Percentiles rank a stretch among this genome's conserved stretches.
These are phyloP conservation scores for Wickerhamomyces hampshirensis DNA, from an alignment of 805 yeast genomes.

Conservation along the genomic window DNA sequence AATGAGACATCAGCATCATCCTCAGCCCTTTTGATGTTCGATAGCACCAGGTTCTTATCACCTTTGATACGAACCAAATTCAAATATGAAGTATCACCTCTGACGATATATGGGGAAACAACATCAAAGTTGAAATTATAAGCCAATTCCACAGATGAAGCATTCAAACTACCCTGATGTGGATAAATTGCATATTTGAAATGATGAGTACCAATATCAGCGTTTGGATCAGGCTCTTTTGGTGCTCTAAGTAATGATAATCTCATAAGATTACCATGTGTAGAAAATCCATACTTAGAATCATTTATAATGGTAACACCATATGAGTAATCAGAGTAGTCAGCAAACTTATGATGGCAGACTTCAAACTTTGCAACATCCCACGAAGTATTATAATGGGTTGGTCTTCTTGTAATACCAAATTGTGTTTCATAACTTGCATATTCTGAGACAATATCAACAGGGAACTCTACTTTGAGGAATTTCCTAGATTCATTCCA, in stretches of 20 bases:
- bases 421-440: constrained; percentile 94
- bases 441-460: constrained; percentile 64
- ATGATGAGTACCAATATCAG: constrained; percentile 86
- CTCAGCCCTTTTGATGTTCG: constrained; percentile 83
- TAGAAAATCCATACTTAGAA: constrained; percentile 86
- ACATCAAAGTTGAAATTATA: constrained; percentile 68
- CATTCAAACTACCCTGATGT: constrained; percentile 62
- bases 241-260: constrained; percentile 85
- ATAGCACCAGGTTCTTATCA: constrained; percentile 54
- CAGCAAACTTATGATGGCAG: constrained; percentile 91
- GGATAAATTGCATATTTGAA: constrained; percentile 85
- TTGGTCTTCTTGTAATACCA: constrained; percentile 87
- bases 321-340: constrained; percentile 77
- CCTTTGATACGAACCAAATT: constrained; percentile 37
- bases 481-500: constrained; percentile 91
- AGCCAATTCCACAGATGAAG: constrained; percentile 67
- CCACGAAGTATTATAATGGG: constrained; percentile 94
- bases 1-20: constrained; percentile 56
- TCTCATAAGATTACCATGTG: constrained; percentile 90
- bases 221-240: constrained; percentile 89
- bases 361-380: constrained; percentile 96
- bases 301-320: constrained; percentile 86
- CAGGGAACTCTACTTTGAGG: constrained; percentile 93
- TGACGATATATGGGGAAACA: constrained; percentile 15
- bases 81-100: constrained; percentile 22